Evolutionary conservation across 495 filamentous ascomycete genomes (phyloP), one percentile per base, ranked within the genome.

Genomic region (Penicillium mononematosum): DNA sequence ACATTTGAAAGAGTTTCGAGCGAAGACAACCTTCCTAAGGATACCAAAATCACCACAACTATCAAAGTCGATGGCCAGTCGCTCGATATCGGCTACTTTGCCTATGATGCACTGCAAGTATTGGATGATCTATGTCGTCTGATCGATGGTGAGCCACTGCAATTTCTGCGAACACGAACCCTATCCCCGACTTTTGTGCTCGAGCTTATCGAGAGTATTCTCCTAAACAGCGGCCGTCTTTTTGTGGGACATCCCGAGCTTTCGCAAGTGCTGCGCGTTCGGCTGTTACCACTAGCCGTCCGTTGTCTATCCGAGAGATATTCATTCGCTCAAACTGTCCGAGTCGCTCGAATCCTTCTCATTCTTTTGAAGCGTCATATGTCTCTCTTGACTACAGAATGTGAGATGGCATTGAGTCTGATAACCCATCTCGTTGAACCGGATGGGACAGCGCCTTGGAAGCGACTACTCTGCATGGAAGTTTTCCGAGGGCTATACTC

Each of bases 121-220:
- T 87, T 98, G 69, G 86, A 90, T 65, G 94, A 98, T 65, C 82
- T 98, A 11, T 97, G 93, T 63, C 81, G 93, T 48, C 74, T 96
- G 43, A 89, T 89, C 0, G 93, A 96, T 67, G 88, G 86, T 42
- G 88, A 92, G 58, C 85, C 85, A 48, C 82, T 92, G 7, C 81
- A 90, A 51, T 95, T 91, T 59, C 78, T 98, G 20, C 83, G 84
- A 41, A 87, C 89, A 56, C 86, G 86, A 34, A 81, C 83, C 5
- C 79, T 97, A 14, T 84, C 90, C 1, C 85, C 90, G 47, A 86
- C 86, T 1, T 92, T 95, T 59, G 90, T 91, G 19, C 74, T 98
- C 2, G 94, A 98, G 65, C 78, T 98, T 32, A 90, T 98, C 59
- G 93, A 96, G 74, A 92, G 90, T 5, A 82, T 96, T 34, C 70